Evolutionary conservation across 23 red algal genomes (phyloP).

Genomic region (Gracilariopsis chorda): DNA sequence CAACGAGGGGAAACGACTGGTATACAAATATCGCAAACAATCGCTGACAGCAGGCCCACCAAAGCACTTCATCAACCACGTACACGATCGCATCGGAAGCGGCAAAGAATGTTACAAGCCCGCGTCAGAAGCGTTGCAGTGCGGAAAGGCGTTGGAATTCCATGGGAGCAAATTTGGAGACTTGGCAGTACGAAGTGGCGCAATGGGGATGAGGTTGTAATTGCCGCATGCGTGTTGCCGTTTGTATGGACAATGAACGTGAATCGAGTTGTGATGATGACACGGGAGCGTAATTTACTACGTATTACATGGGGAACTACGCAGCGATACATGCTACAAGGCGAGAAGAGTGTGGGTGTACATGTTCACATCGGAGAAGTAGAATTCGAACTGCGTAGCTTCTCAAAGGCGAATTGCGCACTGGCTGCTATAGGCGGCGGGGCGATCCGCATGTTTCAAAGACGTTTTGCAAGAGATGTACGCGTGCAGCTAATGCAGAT

Average conservation of each 20-base stretch:
- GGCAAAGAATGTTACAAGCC: not conserved
- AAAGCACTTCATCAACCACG: constrained; percentile 6
- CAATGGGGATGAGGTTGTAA: constrained; percentile 18
- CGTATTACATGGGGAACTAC: constrained; percentile 47
- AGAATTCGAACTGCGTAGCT: constrained; percentile 40
- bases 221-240: constrained; percentile 45
- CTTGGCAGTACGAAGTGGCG: not conserved
- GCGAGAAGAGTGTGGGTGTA: constrained; percentile 40
- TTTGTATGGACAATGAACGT: constrained; percentile 48
- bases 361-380: not conserved
- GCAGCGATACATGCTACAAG: constrained; percentile 13
- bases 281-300: not conserved
- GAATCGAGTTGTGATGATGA: constrained; percentile 29
- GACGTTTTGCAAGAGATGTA: constrained; percentile 7
- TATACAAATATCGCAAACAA: not conserved
- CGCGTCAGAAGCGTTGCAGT: not conserved
- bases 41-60: constrained; percentile 1
- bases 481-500: not conserved
- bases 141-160: constrained; percentile 9
- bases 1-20: not conserved
- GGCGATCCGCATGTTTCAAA: constrained; percentile 4
- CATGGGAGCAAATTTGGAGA: constrained; percentile 52
- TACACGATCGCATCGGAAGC: not conserved
- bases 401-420: not conserved
- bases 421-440: not conserved